Evolutionary conservation across 2,329 filamentous ascomycete species (phyloP).

Genomic region (Fusarium annulatum): DNA sequence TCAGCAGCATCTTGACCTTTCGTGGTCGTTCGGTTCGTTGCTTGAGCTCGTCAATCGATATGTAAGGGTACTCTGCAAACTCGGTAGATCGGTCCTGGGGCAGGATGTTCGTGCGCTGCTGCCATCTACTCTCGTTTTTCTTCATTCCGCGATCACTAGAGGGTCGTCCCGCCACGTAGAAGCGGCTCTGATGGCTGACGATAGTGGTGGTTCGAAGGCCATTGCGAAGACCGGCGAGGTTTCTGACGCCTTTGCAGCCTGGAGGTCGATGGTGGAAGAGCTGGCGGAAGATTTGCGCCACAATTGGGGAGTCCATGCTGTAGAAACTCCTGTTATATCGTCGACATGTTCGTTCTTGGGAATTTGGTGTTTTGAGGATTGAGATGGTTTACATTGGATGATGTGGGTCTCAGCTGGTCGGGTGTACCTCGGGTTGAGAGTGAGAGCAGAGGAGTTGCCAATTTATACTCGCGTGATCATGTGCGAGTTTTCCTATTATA

Average conservation of each 20-base stretch:
- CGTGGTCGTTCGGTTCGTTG: constrained; percentile 79
- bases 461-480: constrained; percentile 14
- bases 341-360: constrained; percentile 15
- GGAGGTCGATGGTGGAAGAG: constrained; percentile 75
- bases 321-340: constrained; percentile 3
- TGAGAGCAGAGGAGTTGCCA: not conserved
- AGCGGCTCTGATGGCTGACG: constrained; percentile 38
- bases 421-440: constrained; percentile 39
- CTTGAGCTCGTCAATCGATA: constrained; percentile 84
- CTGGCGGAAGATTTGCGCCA: constrained; percentile 83
- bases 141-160: constrained; percentile 55
- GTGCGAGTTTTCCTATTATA: constrained; percentile 34
- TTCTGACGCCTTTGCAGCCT: constrained; percentile 48
- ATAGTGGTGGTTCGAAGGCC: constrained; percentile 27
- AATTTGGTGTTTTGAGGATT: constrained; percentile 10
- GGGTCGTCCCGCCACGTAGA: constrained; percentile 46
- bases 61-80: constrained; percentile 82
- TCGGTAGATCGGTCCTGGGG: constrained; percentile 82
- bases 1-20: constrained; percentile 94
- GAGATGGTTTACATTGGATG: constrained; percentile 17
- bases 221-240: constrained; percentile 41
- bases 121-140: constrained; percentile 79
- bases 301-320: constrained; percentile 83
- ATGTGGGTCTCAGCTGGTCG: constrained; percentile 36
- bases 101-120: constrained; percentile 81